These are phyloP conservation scores for Exophiala lecanii-corni DNA, from an alignment of 2,329 filamentous ascomycete genomes.

Conservation along the genomic window DNA sequence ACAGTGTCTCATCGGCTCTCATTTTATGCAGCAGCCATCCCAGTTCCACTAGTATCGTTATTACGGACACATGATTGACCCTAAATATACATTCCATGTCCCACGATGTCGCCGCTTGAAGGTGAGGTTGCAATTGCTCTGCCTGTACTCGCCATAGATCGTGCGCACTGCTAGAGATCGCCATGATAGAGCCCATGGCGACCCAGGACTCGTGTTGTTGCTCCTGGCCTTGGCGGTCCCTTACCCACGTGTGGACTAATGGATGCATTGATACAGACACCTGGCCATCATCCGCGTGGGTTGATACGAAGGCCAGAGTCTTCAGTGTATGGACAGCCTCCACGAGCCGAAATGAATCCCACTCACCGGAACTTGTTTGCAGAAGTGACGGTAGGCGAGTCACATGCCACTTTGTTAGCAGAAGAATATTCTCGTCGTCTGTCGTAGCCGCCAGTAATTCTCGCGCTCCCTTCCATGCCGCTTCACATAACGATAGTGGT, in stretches of 20 bases:
- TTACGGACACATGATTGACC: conserved; percentile 2
- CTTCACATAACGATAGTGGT: conserved; percentile 29
- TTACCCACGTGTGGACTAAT: conserved; percentile 34
- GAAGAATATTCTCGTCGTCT: conserved; percentile 3
- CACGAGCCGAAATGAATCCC: conserved; percentile 29
- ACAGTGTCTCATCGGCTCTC: conserved; percentile 4
- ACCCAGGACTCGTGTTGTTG: conserved; percentile 27
- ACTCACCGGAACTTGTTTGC: conserved; percentile 22
- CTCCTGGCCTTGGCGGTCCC: conserved; percentile 26
- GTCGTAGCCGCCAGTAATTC: background rate
- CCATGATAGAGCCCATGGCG: conserved; percentile 15
- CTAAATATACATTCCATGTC: conserved; percentile 8
- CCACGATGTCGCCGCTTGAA: conserved; percentile 14
- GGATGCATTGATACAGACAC: conserved; percentile 33
- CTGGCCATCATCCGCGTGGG: conserved; percentile 9
- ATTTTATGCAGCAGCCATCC: conserved; percentile 5
- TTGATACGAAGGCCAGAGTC: conserved; percentile 30
- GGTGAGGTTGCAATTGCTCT: conserved; percentile 16
- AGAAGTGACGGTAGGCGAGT: conserved; percentile 22
- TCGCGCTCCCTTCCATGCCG: conserved; percentile 26
- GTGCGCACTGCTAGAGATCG: conserved; percentile 4
- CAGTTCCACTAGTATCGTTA: conserved; percentile 5
- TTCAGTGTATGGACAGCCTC: conserved; percentile 29
- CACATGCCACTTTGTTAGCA: conserved; percentile 19
- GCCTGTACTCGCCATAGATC: conserved; percentile 9